Evolutionary conservation across 768 basidiomycete species (phyloP), one percentile per base, ranked within the genome.

Genomic region (Leucocoprinus birnbaumii): DNA sequence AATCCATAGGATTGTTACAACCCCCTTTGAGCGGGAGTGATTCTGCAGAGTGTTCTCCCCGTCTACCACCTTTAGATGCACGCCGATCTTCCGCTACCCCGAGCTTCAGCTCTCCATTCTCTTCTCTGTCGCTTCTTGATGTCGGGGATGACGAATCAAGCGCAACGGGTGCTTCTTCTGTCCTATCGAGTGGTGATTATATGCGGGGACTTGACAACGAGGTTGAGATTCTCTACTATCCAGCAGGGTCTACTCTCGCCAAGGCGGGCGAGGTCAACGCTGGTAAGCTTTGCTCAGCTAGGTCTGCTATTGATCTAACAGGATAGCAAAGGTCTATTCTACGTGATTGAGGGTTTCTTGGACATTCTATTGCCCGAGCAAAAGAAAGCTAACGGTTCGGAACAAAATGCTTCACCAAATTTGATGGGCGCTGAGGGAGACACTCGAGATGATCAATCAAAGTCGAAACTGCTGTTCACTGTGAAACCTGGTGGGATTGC

Each of bases 401-500:
- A 68, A 43, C 38, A 64, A 66, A 45, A 19, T 38, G 19, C 27
- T 48, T 16, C 58, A 62, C 9, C 64, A 59, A 37, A 59, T 50
- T n/a, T 50, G 51, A 21, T 61, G 47, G 24, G 55, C 60, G 8
- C 55, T 53, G 27, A 55, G 53, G 14, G 55, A 51, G 24, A 49
- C 19, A 45, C 57, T 1, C 70, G 73, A 44, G 65, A 73, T n/a
- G 76, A 77, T 21, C 72, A 66, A 53, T 63, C 67, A 4, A 71
- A 74, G 31, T 79, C 79, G 59, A 93, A 89, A 64, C 78, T 89
- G 9, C 78, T 99, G 21, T 99, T 97, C 68, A 95, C 93, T 1
- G 92, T 96, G 21, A 97, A 96, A 64, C 91, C 95, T 13, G 97
- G 97, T 54, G 97, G 97, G 0, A 97, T 99, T 58, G 97, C 96